These are phyloP conservation scores for Avena atlantica DNA, from an alignment of 176 grass and related monocot species.

Conservation along the genomic window DNA sequence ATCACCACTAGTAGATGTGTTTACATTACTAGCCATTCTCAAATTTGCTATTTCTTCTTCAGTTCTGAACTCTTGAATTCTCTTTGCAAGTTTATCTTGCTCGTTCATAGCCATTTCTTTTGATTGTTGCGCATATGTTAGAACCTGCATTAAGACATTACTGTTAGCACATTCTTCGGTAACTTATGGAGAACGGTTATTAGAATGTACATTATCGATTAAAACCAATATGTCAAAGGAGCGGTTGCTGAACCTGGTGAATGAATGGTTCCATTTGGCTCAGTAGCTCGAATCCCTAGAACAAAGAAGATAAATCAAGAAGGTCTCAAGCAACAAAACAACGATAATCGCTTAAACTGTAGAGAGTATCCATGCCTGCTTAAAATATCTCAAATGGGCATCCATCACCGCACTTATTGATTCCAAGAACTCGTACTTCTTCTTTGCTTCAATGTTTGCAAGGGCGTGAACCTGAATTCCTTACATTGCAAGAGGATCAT, in stretches of 20 bases:
- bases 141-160: constrained; percentile 73
- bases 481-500: constrained; percentile 49
- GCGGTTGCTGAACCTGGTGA: constrained; percentile 70
- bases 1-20: constrained; percentile 81
- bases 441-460: constrained; percentile 91
- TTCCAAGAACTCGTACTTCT: constrained; percentile 97
- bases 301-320: constrained; percentile 46
- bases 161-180: constrained; percentile 33
- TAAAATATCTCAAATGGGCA: constrained; percentile 99
- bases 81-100: constrained; percentile 95
- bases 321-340: constrained; percentile 40
- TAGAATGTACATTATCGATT: background rate
- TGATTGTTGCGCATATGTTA: constrained; percentile 95
- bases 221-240: constrained; percentile 38
- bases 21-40: constrained; percentile 76
- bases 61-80: constrained; percentile 98
- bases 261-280: constrained; percentile 97
- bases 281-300: constrained; percentile 90
- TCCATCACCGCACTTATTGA: constrained; percentile 99
- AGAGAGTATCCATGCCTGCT: constrained; percentile 69
- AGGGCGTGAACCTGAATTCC: constrained; percentile 87
- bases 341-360: constrained; percentile 23
- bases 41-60: constrained; percentile 78
- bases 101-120: constrained; percentile 86
- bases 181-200: constrained; percentile 28